These are phyloP conservation scores for Ceratobasidium sp. DNA, from an alignment of 1,284 basidiomycete species.

Conservation along the genomic window DNA sequence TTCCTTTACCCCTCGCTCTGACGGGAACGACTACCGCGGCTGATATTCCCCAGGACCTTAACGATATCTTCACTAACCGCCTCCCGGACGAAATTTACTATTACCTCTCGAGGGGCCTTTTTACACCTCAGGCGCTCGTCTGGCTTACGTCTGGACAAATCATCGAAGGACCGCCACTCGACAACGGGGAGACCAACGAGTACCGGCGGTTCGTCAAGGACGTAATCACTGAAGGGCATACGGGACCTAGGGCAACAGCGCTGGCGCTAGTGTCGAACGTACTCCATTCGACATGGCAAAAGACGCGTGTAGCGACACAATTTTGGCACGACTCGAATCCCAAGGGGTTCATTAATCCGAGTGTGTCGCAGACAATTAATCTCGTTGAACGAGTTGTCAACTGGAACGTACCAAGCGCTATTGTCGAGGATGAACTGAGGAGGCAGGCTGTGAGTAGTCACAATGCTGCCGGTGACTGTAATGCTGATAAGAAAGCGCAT, in stretches of 20 bases:
- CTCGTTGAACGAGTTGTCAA: conserved; percentile 88
- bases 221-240: conserved; percentile 92
- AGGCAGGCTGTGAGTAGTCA: conserved; percentile 87
- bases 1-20: conserved; percentile 88
- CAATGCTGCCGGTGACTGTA: conserved; percentile 35
- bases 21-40: conserved; percentile 74
- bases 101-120: conserved; percentile 92
- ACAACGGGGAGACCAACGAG: conserved; percentile 94
- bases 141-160: conserved; percentile 91
- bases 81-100: conserved; percentile 97
- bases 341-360: conserved; percentile 70
- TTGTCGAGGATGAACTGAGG: conserved; percentile 94
- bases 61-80: conserved; percentile 95
- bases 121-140: conserved; percentile 88
- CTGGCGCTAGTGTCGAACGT: conserved; percentile 87
- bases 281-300: conserved; percentile 82
- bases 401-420: conserved; percentile 91
- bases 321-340: conserved; percentile 78
- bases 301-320: conserved; percentile 74
- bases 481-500: conserved; percentile 34
- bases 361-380: conserved; percentile 82
- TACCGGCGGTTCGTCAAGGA: conserved; percentile 96
- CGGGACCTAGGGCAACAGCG: conserved; percentile 90
- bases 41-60: conserved; percentile 91
- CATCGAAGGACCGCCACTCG: conserved; percentile 89